Base-by-base conservation (phyloP, 495 filamentous ascomycete genomes). In the Patellaria atrata region DNA sequence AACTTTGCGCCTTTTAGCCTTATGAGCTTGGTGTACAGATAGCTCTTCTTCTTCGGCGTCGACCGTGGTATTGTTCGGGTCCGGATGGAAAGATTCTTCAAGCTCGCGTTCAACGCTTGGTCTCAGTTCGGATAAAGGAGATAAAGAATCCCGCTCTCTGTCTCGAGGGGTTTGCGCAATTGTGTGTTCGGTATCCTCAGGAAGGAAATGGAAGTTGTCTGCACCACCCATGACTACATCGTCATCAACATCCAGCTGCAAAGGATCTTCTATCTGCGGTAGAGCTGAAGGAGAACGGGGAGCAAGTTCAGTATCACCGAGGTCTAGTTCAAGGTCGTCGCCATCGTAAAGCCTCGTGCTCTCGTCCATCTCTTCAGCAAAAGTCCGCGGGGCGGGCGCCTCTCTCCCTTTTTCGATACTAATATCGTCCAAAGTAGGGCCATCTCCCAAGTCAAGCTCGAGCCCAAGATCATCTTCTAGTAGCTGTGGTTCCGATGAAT, bases 321-420 rank as follows among this genome's bases (percentile, higher is more conserved):
- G 41, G 38, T 75, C 68, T 7, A 72, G 41, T 16, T 41, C 54
- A 32, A 72, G 42, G 33, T 66, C 62, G 20, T 52, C 53, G 27
- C 61, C 56, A 27, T 65, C 27, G 1, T 43, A 25, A 5, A 23
- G 5, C 22, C 45, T 67, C 56, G 37, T 17, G 25, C 35, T 43
- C 4, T 27, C 23, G n/a, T 26, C 41, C 30, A 37, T 19, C 22
- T 69, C 63, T 41, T 83, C 80, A 47, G 75, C 77, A 6, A 27
- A 78, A 30, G 36, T 15, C 42, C 71, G 64, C 16, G 75, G 61
- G 11, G 70, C 60, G 10, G 77, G 75, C 18, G 78, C 82, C 41
- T 87, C 78, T 71, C 81, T 74, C 52, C 82, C 82, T 46, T 82
- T 65, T 72, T 94, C 84, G 41, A 91, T 70, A 43, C 78, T 86